Evolutionary conservation across 2,329 filamentous ascomycete genomes (phyloP), one percentile per base, ranked within the genome.

Genomic region (Madurella mycetomatis): DNA sequence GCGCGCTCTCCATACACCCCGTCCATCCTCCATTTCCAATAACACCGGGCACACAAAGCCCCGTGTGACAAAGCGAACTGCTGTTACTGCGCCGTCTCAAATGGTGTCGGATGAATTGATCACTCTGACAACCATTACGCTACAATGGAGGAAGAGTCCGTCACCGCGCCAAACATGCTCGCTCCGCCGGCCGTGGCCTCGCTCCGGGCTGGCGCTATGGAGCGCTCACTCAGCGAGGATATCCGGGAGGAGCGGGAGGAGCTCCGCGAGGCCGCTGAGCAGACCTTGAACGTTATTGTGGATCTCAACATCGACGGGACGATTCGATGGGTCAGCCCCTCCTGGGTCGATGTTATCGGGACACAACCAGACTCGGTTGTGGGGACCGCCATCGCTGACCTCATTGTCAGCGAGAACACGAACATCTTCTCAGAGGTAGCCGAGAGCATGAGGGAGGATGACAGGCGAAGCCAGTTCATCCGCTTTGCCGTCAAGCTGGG

Each of bases 241-340:
- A 96, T 97, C 65, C 86, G 90, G 64, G 90, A 95, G 67, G 91
- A 97, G 75, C 84, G 92, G 59, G 88, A 96, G 68, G 92, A 97
- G 69, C 81, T 99, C 63, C 91, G 92, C 67, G 90, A 96, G 75
- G 94, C 92, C 41, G 94, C 92, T 48, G 92, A 97, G 73, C 90
- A 96, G 75, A 96, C 92, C 18, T 80, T 96, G 69, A 99, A 97
- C 72, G 89, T 95, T 60, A 96, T 99, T 69, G 81, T 99, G 68
- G 92, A 99, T 73, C 79, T 99, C 61, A 90, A 91, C 66, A 81
- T 97, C 53, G 88, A 96, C 67, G 90, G 90, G 61, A 87, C 84
- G 57, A 87, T 99, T 65, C 88, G 91, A 72, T 99, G 94, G 90
- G 92, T 95, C 64, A 97, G 92, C 69, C 90, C 92, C 12, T 96